Evolutionary conservation across 176 grass and related monocot species (phyloP), one percentile per base, ranked within the genome.

Genomic region (Raddia distichophylla): DNA sequence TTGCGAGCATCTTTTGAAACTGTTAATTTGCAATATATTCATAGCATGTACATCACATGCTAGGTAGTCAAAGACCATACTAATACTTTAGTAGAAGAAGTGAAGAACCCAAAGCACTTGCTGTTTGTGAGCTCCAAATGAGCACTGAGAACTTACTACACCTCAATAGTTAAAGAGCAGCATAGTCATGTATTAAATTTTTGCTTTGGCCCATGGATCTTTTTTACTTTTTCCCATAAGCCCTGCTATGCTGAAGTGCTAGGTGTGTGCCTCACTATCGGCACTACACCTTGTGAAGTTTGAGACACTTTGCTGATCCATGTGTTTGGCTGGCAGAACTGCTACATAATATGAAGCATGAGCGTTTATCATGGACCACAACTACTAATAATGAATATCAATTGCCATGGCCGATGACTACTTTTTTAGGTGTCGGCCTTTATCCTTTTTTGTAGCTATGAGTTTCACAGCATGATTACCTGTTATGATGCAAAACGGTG

Each of bases 41-140:
- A 1, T 78, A 53, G 34, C 10, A 6, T 43, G 13, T 19, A 6
- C 6, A 10, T 3, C 74, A 54, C 17, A 1, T 33, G 18, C 13
- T 35, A 85, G 55, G 64, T 48, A 52, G 22, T 58, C 69, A 64
- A 59, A 55, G 10, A 58, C 20, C 51, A 52, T 16, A 8, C 17
- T 42, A 10, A 10, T 68, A 78, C 34, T 40, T 62, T 3, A 67
- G 48, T 35, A 51, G 40, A 71, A 71, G 34, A 71, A 64, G 6
- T 8, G 40, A 71, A 71, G 34, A 71, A 64, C 10, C 8, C n/a
- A 32, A 44, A 45, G 49, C 17, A 70, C 34, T 33, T 8, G 11
- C 44, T 37, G 69, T 62, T 32, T 69, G 33, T 78, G 5, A 71
- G 55, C 5, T 78, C 33, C n/a, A 54, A 32, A 42, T 79, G n/a